Evolutionary conservation across 2,329 filamentous ascomycete species (phyloP).

Genomic region (Alternaria viburni): DNA sequence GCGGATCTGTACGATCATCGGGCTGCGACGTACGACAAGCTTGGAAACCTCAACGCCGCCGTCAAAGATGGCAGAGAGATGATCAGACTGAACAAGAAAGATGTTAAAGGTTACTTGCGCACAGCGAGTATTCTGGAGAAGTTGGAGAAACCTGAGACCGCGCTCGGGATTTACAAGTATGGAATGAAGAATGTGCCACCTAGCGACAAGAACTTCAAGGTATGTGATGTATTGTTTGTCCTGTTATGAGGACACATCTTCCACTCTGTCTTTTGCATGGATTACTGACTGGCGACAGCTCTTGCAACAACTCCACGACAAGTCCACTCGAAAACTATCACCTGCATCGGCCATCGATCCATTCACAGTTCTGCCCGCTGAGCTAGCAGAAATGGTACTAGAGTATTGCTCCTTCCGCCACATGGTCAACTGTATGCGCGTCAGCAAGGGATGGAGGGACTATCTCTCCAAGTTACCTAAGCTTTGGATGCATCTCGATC

Average conservation of each 20-base stretch:
- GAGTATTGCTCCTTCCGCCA: conserved; percentile 59
- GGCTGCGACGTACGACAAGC: conserved; percentile 61
- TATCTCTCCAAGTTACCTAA: conserved; percentile 56
- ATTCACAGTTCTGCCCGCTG: conserved; percentile 59
- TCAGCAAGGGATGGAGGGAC: conserved; percentile 63
- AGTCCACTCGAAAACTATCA: conserved; percentile 51
- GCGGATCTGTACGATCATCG: conserved; percentile 59
- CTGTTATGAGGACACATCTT: not conserved
- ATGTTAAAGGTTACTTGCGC: conserved; percentile 65
- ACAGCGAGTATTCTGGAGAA: conserved; percentile 57
- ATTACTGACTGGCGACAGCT: conserved; percentile 35
- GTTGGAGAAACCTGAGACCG: conserved; percentile 59
- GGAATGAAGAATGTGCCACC: conserved; percentile 60
- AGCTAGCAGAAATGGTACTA: conserved; percentile 61
- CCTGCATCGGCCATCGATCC: conserved; percentile 58
- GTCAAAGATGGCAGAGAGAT: conserved; percentile 64
- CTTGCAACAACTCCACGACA: conserved; percentile 56
- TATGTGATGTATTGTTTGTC: conserved; percentile 6
- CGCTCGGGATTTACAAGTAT: conserved; percentile 63
- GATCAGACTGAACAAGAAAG: conserved; percentile 58
- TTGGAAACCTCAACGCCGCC: conserved; percentile 58
- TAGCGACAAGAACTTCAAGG: conserved; percentile 43
- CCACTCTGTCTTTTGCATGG: not conserved
- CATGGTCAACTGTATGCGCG: conserved; percentile 59
- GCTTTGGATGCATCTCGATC: conserved; percentile 62